Conservation (phyloP, 495 filamentous ascomycete genomes). For the Daldinia vernicosa region DNA sequence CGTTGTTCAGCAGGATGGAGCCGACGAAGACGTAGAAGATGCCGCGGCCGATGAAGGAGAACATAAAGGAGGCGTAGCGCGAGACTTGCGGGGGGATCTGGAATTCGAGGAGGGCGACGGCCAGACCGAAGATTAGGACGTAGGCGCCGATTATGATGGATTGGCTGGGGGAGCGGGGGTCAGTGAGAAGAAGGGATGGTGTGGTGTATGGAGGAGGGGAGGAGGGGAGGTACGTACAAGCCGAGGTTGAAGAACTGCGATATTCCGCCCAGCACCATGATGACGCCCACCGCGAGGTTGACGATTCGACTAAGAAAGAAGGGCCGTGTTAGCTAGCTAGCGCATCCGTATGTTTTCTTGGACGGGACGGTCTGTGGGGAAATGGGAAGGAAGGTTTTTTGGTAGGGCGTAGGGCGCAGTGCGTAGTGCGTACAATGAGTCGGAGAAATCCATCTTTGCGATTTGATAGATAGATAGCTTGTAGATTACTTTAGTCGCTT, state of each 20-base stretch:
- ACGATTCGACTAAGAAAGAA: slow-evolving; percentile 77
- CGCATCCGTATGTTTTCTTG: slow-evolving; percentile 4
- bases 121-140: slow-evolving; percentile 87
- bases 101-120: slow-evolving; percentile 79
- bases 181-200: not conserved
- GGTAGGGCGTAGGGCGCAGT: not conserved
- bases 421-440: slow-evolving; percentile 53
- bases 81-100: slow-evolving; percentile 93
- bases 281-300: slow-evolving; percentile 85
- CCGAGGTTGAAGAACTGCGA: slow-evolving; percentile 78
- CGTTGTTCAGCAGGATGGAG: slow-evolving; percentile 75
- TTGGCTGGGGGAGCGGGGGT: slow-evolving; percentile 53
- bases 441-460: slow-evolving; percentile 56
- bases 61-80: slow-evolving; percentile 95
- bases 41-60: slow-evolving; percentile 95
- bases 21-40: slow-evolving; percentile 98
- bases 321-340: slow-evolving; percentile 44
- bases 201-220: not conserved
- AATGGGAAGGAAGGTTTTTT: too few relatives aligned
- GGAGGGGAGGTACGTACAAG: slow-evolving; percentile 57
- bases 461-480: not conserved
- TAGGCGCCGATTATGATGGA: slow-evolving; percentile 82
- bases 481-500: too few relatives aligned
- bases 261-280: slow-evolving; percentile 92
- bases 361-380: not conserved